Evolutionary conservation across 1,284 basidiomycete genomes (phyloP), one percentile per base, ranked within the genome.

Genomic region (Sporisorium scitamineum): DNA sequence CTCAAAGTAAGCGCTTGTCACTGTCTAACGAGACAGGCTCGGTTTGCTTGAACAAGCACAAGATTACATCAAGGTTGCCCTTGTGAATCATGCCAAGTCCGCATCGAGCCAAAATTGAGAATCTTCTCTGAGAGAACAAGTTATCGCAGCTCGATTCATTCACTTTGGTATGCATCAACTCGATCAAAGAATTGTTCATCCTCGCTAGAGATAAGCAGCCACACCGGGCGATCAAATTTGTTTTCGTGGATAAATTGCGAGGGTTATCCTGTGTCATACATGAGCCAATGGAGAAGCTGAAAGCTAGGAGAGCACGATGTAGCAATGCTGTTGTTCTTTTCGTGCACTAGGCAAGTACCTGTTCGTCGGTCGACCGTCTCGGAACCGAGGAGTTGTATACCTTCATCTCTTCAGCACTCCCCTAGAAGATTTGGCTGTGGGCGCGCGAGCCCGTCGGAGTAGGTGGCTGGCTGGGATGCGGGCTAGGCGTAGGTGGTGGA

Each of bases 391-490:
- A 14, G 18, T n/a, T n/a, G n/a, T n/a, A n/a, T 18, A n/a, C 18
- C 37, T 18, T 37, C 34, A 34, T 13, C 34, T 14, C 11, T 6
- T 6, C 14, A 6, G 9, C 34, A 13, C 37, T 18, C 18, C 5
- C 37, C 37, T 2, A 22, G 42, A 65, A 65, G 8, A 29, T 26
- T 13, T 69, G 66, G 42, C 54, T 73, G 14, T 62, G 60, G 10
- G 75, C 51, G 10, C 76, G 61, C 27, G 67, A 59, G 54, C 58
- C 61, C 7, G 75, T 79, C 6, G 80, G 80, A 16, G 80, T 81
- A n/a, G 76, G 67, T 22, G 80, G 80, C 34, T 62, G 62, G 34
- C 71, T 78, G 0, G 74, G 75, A 57, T 77, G 61, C 32, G 78
- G 75, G 55, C 72, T 76, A 18, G 70, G 61, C 26, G 75, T 78